phyloP scores from a whole-genome alignment of 2,329 filamentous ascomycete genomes.

The Cercospora sesami region DNA sequence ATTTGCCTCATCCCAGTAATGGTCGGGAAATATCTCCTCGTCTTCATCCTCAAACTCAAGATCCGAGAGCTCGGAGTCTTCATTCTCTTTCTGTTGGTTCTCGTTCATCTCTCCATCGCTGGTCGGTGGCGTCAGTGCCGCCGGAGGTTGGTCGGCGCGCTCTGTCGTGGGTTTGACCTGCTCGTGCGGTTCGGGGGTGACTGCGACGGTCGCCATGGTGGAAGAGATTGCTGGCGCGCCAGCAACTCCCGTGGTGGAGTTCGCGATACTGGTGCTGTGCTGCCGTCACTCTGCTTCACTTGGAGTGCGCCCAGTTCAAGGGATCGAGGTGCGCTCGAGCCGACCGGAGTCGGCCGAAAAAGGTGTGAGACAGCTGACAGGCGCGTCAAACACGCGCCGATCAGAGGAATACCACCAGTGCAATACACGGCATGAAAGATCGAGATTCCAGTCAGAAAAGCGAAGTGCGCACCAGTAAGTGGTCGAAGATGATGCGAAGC shows the following conservation, averaged over 20 bases:
- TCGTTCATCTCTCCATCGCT: slow-evolving; percentile 50
- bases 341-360: slow-evolving; percentile 1
- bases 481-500: not conserved
- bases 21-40: slow-evolving; percentile 71
- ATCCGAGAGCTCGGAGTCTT: slow-evolving; percentile 52
- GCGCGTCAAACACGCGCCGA: not conserved
- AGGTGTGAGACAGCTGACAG: slow-evolving; percentile 2
- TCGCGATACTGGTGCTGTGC: slow-evolving; percentile 12
- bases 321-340: slow-evolving; percentile 6
- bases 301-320: slow-evolving; percentile 3
- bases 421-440: not conserved
- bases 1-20: slow-evolving; percentile 68
- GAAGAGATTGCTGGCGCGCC: slow-evolving; percentile 15
- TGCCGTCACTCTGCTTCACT: not conserved
- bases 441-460: not conserved
- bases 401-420: not conserved
- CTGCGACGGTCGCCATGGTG: slow-evolving; percentile 20
- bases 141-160: slow-evolving; percentile 28
- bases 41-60: slow-evolving; percentile 48
- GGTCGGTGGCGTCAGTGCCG: slow-evolving; percentile 53
- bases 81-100: slow-evolving; percentile 43
- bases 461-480: not conserved
- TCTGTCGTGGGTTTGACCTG: slow-evolving; percentile 33
- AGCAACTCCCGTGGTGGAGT: slow-evolving; percentile 17
- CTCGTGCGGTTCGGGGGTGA: slow-evolving; percentile 32